phyloP scores from a whole-genome alignment of 371 early-diverging fungal species.

The Mucor indicus region DNA sequence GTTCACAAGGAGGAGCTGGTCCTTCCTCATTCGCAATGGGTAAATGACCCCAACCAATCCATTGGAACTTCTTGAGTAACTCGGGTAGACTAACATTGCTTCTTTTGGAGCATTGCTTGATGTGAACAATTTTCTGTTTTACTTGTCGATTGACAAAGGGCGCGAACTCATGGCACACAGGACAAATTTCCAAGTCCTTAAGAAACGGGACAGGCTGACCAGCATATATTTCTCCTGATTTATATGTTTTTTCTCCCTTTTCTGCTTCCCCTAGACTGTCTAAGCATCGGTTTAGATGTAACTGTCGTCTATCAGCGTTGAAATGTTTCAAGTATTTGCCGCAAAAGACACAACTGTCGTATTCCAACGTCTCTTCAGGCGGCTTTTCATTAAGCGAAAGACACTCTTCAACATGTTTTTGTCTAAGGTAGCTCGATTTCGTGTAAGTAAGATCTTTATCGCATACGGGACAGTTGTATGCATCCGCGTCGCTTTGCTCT shows the following conservation, averaged over 20 bases:
- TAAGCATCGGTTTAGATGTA: slow-evolving; percentile 31
- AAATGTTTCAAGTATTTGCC: slow-evolving; percentile 20
- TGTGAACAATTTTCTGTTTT: slow-evolving; percentile 17
- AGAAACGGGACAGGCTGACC: slow-evolving; percentile 20
- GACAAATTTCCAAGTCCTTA: slow-evolving; percentile 21
- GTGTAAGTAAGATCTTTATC: slow-evolving; percentile 10
- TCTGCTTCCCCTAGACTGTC: slow-evolving; percentile 16
- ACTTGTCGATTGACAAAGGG: slow-evolving; percentile 7
- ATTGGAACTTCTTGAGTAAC: slow-evolving; percentile 21
- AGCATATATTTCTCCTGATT: slow-evolving; percentile 11
- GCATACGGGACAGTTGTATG: slow-evolving; percentile 32
- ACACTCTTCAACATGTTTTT: slow-evolving; percentile 31
- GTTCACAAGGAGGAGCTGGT: neutral
- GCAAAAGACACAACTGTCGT: slow-evolving; percentile 32
- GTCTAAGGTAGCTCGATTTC: slow-evolving; percentile 22
- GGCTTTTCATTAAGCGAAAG: neutral
- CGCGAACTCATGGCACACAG: slow-evolving; percentile 24
- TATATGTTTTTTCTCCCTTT: neutral
- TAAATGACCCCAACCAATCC: slow-evolving; percentile 36
- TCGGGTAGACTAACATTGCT: slow-evolving; percentile 10
- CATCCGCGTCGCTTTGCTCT: slow-evolving; percentile 29
- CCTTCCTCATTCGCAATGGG: neutral
- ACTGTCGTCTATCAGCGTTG: slow-evolving; percentile 8
- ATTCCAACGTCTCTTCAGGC: slow-evolving; percentile 8
- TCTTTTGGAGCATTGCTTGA: slow-evolving; percentile 23